Base-by-base conservation (phyloP, 441 rosid genomes). In the Pelargonium australe region DNA sequence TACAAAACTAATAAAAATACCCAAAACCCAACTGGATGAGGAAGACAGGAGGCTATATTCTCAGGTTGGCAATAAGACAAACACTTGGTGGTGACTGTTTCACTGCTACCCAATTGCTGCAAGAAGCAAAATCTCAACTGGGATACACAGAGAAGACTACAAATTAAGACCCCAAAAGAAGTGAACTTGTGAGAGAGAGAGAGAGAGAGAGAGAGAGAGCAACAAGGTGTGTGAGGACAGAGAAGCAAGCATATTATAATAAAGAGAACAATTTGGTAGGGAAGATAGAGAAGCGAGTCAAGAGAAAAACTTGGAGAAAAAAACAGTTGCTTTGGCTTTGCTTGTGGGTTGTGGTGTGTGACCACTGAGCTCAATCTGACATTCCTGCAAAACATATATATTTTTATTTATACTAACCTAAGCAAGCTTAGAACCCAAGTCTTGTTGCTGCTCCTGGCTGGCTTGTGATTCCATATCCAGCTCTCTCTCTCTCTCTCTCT, bases 1-100 rank as follows among this genome's bases (percentile, higher is more conserved):
- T 12, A 20, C n/a, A 53, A 53, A 43, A 34, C 10, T 58, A 16
- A 65, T 60, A 4, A 23, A n/a, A 61, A 40, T 17, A 7, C 69
- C 58, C 69, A 71, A 69, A 40, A 74, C 16, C 72, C 71, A 72
- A 67, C 55, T 66, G 73, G 60, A 79, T 73, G 67, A 73, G 68
- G 72, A 71, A 66, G 64, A 34, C 14, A 68, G 49, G 44, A 65
- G 65, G 51, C 65, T 65, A 73, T 79, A 78, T 77, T 79, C 81
- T 51, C 61, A 60, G 62, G 66, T 69, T 73, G 67, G 77, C n/a
- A 83, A 82, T 77, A 87, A 79, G 88, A 84, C 88, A 85, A 85
- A 76, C 73, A 79, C 58, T 77, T 82, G 80, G 73, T 70, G 70
- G 72, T 60, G 69, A 72, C 58, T 77, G 34, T 63, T 72, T 74